A percentile compares a stretch with the other conserved stretches of the same genome.
phyloP scores from a whole-genome alignment of 176 grass and related monocot genomes.

The Musa schizocarpa region DNA sequence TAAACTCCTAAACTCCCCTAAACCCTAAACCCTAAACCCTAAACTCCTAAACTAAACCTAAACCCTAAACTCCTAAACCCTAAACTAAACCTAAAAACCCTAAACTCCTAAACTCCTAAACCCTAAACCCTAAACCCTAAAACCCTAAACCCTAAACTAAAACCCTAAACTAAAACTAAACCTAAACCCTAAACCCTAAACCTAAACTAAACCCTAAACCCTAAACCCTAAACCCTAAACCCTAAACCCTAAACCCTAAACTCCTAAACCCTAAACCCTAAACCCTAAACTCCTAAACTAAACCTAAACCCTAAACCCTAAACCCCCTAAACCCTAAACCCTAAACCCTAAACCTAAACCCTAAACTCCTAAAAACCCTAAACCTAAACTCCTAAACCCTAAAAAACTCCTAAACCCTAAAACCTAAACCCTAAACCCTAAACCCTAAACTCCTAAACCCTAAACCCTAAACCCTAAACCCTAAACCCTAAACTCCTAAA shows the following conservation, averaged over 20 bases:
- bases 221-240: constrained; percentile 5
- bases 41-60: too few species aligned
- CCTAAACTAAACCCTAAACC: background rate
- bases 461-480: constrained; percentile 20
- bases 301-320: background rate
- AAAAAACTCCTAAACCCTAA: too few species aligned
- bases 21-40: too few species aligned
- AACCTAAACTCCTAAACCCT: too few species aligned
- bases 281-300: background rate
- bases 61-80: too few species aligned
- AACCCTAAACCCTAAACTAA: too few species aligned
- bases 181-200: constrained; percentile 3
- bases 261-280: background rate
- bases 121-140: too few species aligned
- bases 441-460: constrained; percentile 10
- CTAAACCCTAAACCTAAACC: constrained; percentile 10
- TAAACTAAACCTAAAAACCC: too few species aligned
- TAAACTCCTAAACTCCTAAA: too few species aligned
- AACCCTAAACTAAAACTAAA: constrained; percentile 6
- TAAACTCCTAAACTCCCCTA: too few species aligned
- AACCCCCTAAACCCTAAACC: constrained; percentile 1
- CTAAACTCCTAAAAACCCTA: constrained; percentile 15
- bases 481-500: constrained; percentile 7
- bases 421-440: constrained; percentile 19
- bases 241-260: constrained; percentile 10